Evolutionary conservation across 2,329 filamentous ascomycete species (phyloP), one percentile per base, ranked within the genome.

Genomic region (Hypoxylon sp.): DNA sequence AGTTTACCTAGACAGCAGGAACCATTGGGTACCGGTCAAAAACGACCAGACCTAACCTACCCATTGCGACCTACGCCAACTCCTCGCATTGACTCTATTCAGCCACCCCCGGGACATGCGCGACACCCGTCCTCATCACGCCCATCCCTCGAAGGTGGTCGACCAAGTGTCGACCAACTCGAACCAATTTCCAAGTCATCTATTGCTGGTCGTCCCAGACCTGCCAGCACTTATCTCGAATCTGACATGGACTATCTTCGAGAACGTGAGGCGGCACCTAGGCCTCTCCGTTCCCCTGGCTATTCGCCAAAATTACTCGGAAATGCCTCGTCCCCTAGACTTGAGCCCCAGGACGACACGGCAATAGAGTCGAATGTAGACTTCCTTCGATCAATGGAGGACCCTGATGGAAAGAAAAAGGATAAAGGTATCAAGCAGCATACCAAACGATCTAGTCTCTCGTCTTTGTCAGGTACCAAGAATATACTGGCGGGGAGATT

Each of bases 401-500:
- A 89, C 67, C 80, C 84, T 1, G 88, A 88, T 54, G 81, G 83
- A 50, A 87, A 89, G 75, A 86, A 83, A 71, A 89, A 87, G 67
- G 86, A 81, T 2, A 82, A 79, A 50, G 73, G 85, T 54, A 82
- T 84, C 24, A 91, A 88, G 74, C 71, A 75, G 6, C 88, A 91
- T 71, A 82, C 82, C 51, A 97, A 97, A 78, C 88, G 92, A 10
- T 86, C 90, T 0, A 96, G 93, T 78, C 80, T 97, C 1, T 86
- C 92, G 60, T 89, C 91, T 0, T 80, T 93, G 17, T 89, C 91
- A 6, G 89, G 89, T 42, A 92, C 92, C 27, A 97, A 96, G 79
- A 93, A 89, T 63, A 89, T 97, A 39, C 84, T 98, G n/a, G 91
- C 90, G 4, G 93, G 94, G 24, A 93, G 92, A 73, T 98, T 98